Evolutionary conservation across 176 grass and related monocot species (phyloP).

Genomic region (Triticum dicoccoides): DNA sequence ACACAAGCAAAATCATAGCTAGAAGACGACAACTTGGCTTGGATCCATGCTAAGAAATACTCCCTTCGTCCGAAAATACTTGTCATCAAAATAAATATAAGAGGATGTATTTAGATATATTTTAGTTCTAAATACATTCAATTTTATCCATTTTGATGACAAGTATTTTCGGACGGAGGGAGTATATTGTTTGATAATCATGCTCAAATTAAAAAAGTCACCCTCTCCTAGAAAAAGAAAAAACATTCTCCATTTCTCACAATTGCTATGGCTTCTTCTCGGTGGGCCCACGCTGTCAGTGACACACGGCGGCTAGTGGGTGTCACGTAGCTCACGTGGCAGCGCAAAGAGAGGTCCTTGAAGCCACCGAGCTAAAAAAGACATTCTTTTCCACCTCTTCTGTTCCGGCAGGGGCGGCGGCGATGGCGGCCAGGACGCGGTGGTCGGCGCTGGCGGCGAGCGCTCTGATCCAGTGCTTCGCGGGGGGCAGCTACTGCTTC

Average conservation of each 20-base stretch:
- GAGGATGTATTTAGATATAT: no score
- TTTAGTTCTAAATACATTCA: no score
- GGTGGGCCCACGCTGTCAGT: neutral
- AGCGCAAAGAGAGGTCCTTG: neutral
- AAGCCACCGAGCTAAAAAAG: slow-evolving; percentile 6
- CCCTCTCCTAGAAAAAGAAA: neutral
- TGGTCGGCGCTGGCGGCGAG: slow-evolving; percentile 77
- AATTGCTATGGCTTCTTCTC: neutral
- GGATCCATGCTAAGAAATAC: no score
- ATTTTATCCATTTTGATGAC: no score
- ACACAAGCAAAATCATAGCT: no score
- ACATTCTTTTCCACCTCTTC: neutral
- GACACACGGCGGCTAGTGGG: neutral
- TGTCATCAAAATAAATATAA: no score
- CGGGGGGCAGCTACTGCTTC: slow-evolving; percentile 78
- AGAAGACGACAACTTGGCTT: no score
- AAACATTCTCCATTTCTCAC: neutral
- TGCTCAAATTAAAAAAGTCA: neutral
- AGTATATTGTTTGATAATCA: no score
- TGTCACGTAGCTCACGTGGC: neutral
- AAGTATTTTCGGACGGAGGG: no score
- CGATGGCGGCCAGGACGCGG: slow-evolving; percentile 30
- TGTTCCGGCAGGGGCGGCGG: neutral
- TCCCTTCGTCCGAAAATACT: no score
- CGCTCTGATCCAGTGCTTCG: slow-evolving; percentile 64